phyloP scores from a whole-genome alignment of 352 stramenopile genomes.

The Blastocystis sp. region DNA sequence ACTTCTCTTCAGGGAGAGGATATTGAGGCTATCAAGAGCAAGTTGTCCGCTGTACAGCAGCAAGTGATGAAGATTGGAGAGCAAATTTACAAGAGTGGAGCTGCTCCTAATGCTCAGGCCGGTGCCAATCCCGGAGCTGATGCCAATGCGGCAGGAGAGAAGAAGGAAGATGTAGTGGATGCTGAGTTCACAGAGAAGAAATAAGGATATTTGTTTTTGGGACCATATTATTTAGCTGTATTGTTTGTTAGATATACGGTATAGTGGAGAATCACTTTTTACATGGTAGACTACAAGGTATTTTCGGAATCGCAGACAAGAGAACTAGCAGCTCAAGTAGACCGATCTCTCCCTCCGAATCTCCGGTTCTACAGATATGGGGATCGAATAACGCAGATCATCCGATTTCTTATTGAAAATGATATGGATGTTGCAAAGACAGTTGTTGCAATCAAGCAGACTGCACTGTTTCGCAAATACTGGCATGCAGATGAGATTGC shows the following conservation, averaged over 20 bases:
- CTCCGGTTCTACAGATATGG: conserved; percentile 56
- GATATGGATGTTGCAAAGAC: conserved; percentile 60
- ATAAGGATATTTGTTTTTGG: conserved; percentile 49
- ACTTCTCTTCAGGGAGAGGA: conserved; percentile 76
- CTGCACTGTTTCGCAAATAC: conserved; percentile 47
- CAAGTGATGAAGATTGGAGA: conserved; percentile 92
- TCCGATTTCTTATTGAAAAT: conserved; percentile 58
- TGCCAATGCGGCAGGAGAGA: conserved; percentile 68
- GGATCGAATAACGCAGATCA: conserved; percentile 57
- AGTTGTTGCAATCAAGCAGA: conserved; percentile 55
- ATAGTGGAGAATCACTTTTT: background rate
- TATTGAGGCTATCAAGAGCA: conserved; percentile 82
- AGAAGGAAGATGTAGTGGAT: conserved; percentile 85
- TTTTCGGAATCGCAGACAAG: conserved; percentile 1
- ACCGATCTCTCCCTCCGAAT: background rate
- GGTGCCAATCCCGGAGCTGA: conserved; percentile 65
- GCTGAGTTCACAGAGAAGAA: conserved; percentile 92
- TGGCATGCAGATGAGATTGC: conserved; percentile 61
- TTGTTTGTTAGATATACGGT: conserved; percentile 19
- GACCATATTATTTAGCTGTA: conserved; percentile 46
- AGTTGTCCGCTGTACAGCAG: conserved; percentile 82
- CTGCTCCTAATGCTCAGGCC: conserved; percentile 4
- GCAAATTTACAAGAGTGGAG: conserved; percentile 87
- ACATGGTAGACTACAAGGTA: background rate
- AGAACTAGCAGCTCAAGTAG: conserved; percentile 37